Evolutionary conservation across 208 protist species (phyloP), one percentile per base, ranked within the genome.

Genomic region (Acanthamoeba culbertsoni): DNA sequence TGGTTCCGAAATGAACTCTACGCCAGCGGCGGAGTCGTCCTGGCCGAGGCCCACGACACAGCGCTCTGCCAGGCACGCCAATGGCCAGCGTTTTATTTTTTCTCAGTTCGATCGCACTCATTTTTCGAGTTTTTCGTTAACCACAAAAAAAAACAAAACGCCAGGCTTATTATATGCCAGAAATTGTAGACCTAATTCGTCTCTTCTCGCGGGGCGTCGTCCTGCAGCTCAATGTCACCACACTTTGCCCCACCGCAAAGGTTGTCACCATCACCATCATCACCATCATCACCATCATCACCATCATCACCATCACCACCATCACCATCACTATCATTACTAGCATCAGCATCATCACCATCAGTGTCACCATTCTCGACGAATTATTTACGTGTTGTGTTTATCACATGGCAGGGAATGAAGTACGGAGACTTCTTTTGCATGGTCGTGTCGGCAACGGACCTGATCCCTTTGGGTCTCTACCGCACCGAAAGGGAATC

Each of bases 11-110:
- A 37, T 48, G 46, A 89, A 2, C 46, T 89, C 31, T 89, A 89
- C 40, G 79, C 79, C 79, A 89, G 79, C 46, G 79, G 79, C 42
- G 55, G 79, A 3, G 79, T 89, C 28, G 55, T 89, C 3, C 55
- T 89, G 6, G 42, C 79, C 28, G 79, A 89, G 55, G 62, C 31
- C 45, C 55, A 68, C 46, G 79, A 89, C 48, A 89, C 55, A n/a
- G 23, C 62, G 35, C 48, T 89, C 16, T 68, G 79, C 48, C 79
- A 86, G 77, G 77, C 55, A 5, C 51, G 12, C 7, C 33, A 20
- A 31, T n/a, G 20, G n/a, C 20, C 62, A 40, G 20, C 26, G 2
- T 71, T n/a, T 31, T 2, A 1, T 0, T 40, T n/a, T 0, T 8
- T 42, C 14, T 71, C 62, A 0, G 18, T n/a, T 71, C n/a, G n/a